Percentiles rank a stretch among this genome's conserved stretches.
phyloP scores from a whole-genome alignment of 2,329 filamentous ascomycete species.

The Nothophaeocryptopus gaeumannii region DNA sequence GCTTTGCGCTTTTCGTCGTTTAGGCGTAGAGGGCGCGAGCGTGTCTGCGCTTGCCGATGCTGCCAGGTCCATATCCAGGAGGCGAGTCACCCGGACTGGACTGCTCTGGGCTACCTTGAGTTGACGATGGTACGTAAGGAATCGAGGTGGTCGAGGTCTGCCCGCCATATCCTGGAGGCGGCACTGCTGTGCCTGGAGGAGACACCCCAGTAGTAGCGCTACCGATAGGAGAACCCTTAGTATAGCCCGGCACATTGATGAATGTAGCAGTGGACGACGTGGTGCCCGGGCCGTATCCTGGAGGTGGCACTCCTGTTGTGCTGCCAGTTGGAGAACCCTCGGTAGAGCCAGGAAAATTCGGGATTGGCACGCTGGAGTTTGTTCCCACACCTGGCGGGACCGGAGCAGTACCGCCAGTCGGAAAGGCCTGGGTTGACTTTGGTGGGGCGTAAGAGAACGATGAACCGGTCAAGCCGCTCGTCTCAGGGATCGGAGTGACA shows the following conservation, averaged over 20 bases:
- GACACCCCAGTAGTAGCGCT: not conserved
- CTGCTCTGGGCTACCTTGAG: not conserved
- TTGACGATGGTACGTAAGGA: not conserved
- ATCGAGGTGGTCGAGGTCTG: not conserved
- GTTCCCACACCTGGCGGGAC: not conserved
- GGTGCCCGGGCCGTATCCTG: not conserved
- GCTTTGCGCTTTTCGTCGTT: not conserved
- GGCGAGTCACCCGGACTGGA: not conserved
- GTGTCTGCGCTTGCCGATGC: conserved; percentile 2
- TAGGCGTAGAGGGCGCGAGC: conserved; percentile 12
- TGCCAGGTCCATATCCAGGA: not conserved
- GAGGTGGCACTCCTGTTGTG: not conserved
- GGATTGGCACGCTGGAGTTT: no score
- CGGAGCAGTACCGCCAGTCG: no score
- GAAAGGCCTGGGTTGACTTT: no score
- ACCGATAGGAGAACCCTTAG: conserved; percentile 6
- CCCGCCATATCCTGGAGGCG: conserved; percentile 1
- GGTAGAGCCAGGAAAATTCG: not conserved
- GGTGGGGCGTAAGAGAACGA: no score
- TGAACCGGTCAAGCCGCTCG: no score
- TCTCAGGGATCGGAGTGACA: not conserved
- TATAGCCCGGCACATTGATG: not conserved
- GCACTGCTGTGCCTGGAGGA: conserved; percentile 9
- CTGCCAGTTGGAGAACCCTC: not conserved
- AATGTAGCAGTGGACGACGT: not conserved